phyloP scores from a whole-genome alignment of 129 eudicot species.

The Kitagawia praeruptora region DNA sequence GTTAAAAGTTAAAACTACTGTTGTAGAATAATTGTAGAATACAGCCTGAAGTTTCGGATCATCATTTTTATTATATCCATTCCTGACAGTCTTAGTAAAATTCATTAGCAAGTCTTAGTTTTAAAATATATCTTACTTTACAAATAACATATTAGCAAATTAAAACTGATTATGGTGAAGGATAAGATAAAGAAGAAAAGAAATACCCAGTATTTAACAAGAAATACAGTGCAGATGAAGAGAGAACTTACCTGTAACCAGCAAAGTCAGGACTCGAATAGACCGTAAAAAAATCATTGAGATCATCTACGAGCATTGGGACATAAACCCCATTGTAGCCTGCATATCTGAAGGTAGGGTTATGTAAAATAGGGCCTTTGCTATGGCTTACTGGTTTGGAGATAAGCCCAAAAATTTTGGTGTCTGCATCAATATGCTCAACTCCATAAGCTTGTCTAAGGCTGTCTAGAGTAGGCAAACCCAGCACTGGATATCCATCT shows the following conservation, averaged over 20 bases:
- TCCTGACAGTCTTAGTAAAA: neutral
- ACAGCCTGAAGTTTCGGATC: neutral
- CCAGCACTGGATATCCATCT: constrained; percentile 43
- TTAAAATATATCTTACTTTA: no score
- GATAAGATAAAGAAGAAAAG: neutral
- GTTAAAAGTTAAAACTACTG: neutral
- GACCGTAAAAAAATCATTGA: constrained; percentile 49
- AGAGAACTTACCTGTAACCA: constrained; percentile 61
- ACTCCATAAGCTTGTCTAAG: constrained; percentile 50
- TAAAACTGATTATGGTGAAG: neutral
- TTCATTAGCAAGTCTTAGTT: neutral
- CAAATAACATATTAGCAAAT: no score
- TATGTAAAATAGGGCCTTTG: constrained; percentile 76
- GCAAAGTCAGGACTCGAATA: constrained; percentile 69
- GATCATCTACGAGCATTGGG: constrained; percentile 79
- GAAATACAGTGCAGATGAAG: neutral
- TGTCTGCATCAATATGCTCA: constrained; percentile 40
- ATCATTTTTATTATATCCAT: neutral
- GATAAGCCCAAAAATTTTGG: constrained; percentile 68
- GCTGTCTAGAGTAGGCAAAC: constrained; percentile 50
- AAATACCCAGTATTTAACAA: neutral
- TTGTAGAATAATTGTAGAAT: neutral
- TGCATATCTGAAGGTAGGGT: constrained; percentile 66
- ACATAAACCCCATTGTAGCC: constrained; percentile 71
- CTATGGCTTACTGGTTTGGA: constrained; percentile 85